Percentiles rank a stretch among this genome's conserved stretches.
Evolutionary conservation across 441 rosid genomes (phyloP).

Genomic region (Jatropha multifida): DNA sequence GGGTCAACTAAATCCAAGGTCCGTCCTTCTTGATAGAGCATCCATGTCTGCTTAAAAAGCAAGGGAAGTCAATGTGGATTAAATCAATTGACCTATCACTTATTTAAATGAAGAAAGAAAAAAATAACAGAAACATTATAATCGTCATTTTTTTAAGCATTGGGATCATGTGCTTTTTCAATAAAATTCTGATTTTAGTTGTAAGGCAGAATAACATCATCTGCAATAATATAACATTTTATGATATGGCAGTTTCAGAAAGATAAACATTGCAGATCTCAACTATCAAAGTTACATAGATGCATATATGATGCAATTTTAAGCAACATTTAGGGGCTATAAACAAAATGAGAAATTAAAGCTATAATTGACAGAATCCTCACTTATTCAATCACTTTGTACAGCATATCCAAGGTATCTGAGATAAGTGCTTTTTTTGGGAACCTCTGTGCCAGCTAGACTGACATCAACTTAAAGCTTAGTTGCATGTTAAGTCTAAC

Average conservation of each 20-base stretch:
- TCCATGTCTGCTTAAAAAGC: conserved; percentile 61
- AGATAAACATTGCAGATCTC: neutral
- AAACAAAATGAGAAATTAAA: no score
- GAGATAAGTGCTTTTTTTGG: neutral
- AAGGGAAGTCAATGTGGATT: conserved; percentile 1
- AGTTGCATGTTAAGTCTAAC: neutral
- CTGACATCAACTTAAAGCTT: neutral
- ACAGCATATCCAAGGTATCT: neutral
- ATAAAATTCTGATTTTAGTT: neutral
- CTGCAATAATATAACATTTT: neutral
- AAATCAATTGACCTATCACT: neutral
- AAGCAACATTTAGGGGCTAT: no score
- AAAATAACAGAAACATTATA: neutral
- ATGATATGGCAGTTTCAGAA: neutral
- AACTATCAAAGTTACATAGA: neutral
- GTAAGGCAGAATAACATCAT: neutral
- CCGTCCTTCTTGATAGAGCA: conserved; percentile 51
- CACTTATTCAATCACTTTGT: neutral
- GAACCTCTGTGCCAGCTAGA: no score
- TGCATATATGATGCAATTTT: neutral
- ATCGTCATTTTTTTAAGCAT: neutral
- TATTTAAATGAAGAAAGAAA: neutral
- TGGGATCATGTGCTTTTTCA: neutral
- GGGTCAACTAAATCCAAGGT: conserved; percentile 65
- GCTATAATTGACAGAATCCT: neutral